Conservation (phyloP, 2,329 filamentous ascomycete genomes). For the Colletotrichum cereale region DNA sequence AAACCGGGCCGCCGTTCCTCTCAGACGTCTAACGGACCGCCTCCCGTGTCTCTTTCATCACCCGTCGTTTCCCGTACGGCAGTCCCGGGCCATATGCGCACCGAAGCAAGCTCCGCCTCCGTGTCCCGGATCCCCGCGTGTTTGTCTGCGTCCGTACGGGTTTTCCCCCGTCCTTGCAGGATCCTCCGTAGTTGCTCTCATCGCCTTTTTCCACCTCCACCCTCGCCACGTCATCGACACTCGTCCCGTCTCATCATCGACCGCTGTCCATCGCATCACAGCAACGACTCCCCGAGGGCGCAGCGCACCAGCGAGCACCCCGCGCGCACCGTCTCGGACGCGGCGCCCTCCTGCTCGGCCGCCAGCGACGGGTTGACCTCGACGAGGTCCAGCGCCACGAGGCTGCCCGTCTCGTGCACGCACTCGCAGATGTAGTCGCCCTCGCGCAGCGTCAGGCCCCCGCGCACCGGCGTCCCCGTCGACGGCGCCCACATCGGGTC, state of each 20-base stretch:
- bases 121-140: background rate
- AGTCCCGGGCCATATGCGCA: background rate
- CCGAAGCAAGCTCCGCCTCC: background rate
- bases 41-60: background rate
- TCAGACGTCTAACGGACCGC: background rate
- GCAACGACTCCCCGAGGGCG: slow-evolving; percentile 89
- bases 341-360: slow-evolving; percentile 70
- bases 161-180: background rate
- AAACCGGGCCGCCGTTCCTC: background rate
- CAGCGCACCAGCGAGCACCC: slow-evolving; percentile 93
- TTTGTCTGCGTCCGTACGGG: too few relatives aligned
- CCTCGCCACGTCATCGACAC: too few relatives aligned
- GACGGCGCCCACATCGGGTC: slow-evolving; percentile 97
- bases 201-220: background rate
- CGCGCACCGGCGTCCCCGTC: slow-evolving; percentile 94
- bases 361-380: slow-evolving; percentile 84
- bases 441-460: slow-evolving; percentile 92
- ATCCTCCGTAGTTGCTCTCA: background rate
- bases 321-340: slow-evolving; percentile 87
- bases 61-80: background rate
- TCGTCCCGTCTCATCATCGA: background rate
- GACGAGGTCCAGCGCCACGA: slow-evolving; percentile 85
- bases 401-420: slow-evolving; percentile 82
- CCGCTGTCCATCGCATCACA: slow-evolving; percentile 59
- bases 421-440: slow-evolving; percentile 96